Base-by-base conservation (phyloP, 1,284 basidiomycete genomes). In the Pascua guehoae region DNA sequence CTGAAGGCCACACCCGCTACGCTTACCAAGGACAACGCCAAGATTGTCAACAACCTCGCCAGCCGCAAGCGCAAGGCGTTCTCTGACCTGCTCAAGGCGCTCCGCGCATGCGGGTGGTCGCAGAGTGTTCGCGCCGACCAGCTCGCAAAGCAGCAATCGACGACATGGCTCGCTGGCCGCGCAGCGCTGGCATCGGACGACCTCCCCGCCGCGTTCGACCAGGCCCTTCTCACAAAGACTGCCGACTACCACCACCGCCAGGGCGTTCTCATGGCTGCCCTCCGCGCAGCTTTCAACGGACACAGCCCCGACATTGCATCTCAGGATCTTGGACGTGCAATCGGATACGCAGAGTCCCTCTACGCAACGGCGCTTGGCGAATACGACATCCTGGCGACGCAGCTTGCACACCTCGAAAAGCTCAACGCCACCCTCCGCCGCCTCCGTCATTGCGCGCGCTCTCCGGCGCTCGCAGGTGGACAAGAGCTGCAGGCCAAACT, bases 31-130 rank as follows among this genome's bases (percentile, higher is more conserved):
- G 85, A 84, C 37, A 85, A 87, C 51, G 80, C 81, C 57, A 93
- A 91, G 76, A 80, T 84, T 46, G 81, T 85, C 63, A 96, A 95
- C 73, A 84, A 87, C 41, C 76, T 94, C 49, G 84, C 87, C 15
- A 73, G 75, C 9, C 84, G 90, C 38, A 99, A 98, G 78, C 82
- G 89, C 58, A 92, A 91, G 71, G 94, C 93, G 1, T 94, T 88
- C 84, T 86, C 88, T 36, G 92, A 98, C 71, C 80, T 98, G 17
- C 80, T 97, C 61, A 95, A 92, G 76, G 90, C 94, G 69, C 80
- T 98, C 41, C 90, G 90, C 68, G 83, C 84, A 1, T 80, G 86
- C 37, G 96, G 96, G 7, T 82, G 98, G 56, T 81, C 89, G 0
- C 77, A 81, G 24, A 87, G 84, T 56, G 79, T 91, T 32, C 87